A percentile compares a stretch with the other conserved stretches of the same genome.
phyloP scores from a whole-genome alignment of 2,329 filamentous ascomycete genomes.

The Botrytis fragariae region DNA sequence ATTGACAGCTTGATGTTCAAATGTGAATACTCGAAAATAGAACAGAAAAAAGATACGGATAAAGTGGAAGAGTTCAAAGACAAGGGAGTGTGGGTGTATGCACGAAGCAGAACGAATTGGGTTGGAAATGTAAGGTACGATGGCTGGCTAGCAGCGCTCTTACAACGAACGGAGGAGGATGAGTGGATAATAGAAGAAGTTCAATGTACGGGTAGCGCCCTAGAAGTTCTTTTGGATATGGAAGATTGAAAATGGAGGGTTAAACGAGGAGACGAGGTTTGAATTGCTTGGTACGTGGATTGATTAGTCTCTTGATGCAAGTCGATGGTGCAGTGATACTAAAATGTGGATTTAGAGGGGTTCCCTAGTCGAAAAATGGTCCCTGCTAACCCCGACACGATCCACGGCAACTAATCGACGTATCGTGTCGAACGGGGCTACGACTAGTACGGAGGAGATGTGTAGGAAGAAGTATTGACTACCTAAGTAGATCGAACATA shows the following conservation, averaged over 20 bases:
- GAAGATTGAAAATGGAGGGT: slow-evolving; percentile 8
- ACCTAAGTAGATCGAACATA: slow-evolving; percentile 3
- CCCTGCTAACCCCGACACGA: slow-evolving; percentile 1
- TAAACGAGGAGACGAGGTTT: slow-evolving; percentile 7
- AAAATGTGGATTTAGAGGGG: slow-evolving; percentile 14
- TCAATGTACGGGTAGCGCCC: slow-evolving; percentile 4
- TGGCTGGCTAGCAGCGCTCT: slow-evolving; percentile 20
- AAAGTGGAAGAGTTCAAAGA: not conserved
- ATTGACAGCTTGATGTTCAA: slow-evolving; percentile 3
- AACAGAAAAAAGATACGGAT: not conserved
- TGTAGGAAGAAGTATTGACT: slow-evolving; percentile 5
- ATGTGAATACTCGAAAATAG: not conserved
- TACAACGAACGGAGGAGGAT: not conserved
- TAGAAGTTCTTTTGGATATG: slow-evolving; percentile 16
- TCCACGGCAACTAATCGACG: slow-evolving; percentile 13
- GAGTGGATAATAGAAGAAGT: slow-evolving; percentile 4
- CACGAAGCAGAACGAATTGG: slow-evolving; percentile 12
- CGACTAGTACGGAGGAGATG: slow-evolving; percentile 1
- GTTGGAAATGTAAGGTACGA: slow-evolving; percentile 19
- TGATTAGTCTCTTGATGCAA: not conserved
- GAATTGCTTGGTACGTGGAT: not conserved
- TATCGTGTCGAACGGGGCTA: slow-evolving; percentile 1
- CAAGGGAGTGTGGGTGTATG: slow-evolving; percentile 20
- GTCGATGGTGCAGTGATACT: slow-evolving; percentile 12
- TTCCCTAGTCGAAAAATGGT: not conserved